Evolutionary conservation across 345 rosid species (phyloP), one percentile per base, ranked within the genome.

Genomic region (Lumnitzera littorea): DNA sequence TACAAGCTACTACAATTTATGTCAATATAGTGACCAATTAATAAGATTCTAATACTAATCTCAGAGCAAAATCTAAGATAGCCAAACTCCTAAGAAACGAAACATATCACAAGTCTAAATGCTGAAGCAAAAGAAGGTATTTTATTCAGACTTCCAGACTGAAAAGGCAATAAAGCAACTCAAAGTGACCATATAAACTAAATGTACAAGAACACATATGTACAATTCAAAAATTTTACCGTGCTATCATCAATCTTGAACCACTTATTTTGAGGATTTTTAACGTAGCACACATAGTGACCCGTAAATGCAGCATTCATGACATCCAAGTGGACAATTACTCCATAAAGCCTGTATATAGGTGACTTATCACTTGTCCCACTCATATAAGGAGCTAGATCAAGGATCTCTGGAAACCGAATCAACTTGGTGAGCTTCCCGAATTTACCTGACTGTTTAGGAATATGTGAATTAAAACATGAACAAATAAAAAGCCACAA

Each of bases 231-330:
- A 66, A 41, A 66, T 58, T 85, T 53, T 88, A 95, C 99, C 69
- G 17, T 72, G 76, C 82, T 88, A 71, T 95, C 99, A 78, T 95
- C 96, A 73, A 92, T 72, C 84, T 82, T 82, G 84, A 79, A 95
- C 99, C 98, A 95, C 76, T 84, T 88, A 78, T 86, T 88, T 61
- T 78, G 95, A 49, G 65, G 67, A 67, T 83, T 87, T 72, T 81
- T 88, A 1, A 95, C 81, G 54, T 95, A 95, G 82, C 96, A 91
- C 23, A 91, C 84, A 61, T 91, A 95, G 70, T 95, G 99, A 36
- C 99, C 99, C 24, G 98, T 86, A 78, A 88, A 89, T 46, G 98
- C 76, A 56, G 90, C 88, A 77, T 95, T 95, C 96, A 84, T 88
- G 59, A 77, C 23, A 73, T 95, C 99, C 88, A 88, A 76, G 74